These are phyloP conservation scores for Blechomonas ayalai DNA, from an alignment of 208 protist species.

Conservation along the genomic window DNA sequence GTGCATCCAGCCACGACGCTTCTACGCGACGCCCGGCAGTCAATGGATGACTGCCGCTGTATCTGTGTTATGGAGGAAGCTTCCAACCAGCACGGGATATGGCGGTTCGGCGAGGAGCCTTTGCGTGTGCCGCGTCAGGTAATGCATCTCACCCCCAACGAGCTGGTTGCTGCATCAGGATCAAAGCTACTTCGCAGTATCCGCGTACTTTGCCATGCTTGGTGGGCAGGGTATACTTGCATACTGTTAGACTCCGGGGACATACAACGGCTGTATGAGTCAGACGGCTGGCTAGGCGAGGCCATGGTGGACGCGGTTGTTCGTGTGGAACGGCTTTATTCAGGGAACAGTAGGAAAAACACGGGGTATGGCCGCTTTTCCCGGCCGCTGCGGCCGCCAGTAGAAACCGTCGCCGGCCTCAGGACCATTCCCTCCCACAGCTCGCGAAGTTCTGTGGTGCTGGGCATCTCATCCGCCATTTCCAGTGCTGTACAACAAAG, in stretches of 20 bases:
- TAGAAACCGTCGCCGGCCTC: constrained; percentile 2
- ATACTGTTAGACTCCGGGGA: constrained; percentile 20
- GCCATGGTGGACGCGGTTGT: constrained; percentile 45
- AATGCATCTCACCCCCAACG: too few species aligned
- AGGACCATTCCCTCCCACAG: constrained; percentile 4
- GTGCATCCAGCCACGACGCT: constrained; percentile 37
- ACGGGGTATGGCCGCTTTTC: too few species aligned
- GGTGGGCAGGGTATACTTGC: constrained; percentile 53
- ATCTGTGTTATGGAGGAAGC: too few species aligned
- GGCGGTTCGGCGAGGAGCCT: too few species aligned
- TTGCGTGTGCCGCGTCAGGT: too few species aligned
- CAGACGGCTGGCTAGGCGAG: constrained; percentile 28
- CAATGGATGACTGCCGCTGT: too few species aligned
- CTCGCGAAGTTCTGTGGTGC: constrained; percentile 26
- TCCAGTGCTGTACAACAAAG: constrained; percentile 18
- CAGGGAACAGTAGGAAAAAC: too few species aligned
- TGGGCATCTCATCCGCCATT: constrained; percentile 36
- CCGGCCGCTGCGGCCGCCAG: neutral
- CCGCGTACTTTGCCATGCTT: constrained; percentile 43
- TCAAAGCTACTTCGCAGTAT: constrained; percentile 31
- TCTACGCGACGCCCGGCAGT: constrained; percentile 35
- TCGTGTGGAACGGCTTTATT: constrained; percentile 38
- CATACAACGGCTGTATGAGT: constrained; percentile 32
- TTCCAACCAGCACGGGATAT: too few species aligned
- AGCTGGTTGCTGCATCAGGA: too few species aligned